Conservation (phyloP, 2,329 filamentous ascomycete genomes). For the Claviceps citrina region DNA sequence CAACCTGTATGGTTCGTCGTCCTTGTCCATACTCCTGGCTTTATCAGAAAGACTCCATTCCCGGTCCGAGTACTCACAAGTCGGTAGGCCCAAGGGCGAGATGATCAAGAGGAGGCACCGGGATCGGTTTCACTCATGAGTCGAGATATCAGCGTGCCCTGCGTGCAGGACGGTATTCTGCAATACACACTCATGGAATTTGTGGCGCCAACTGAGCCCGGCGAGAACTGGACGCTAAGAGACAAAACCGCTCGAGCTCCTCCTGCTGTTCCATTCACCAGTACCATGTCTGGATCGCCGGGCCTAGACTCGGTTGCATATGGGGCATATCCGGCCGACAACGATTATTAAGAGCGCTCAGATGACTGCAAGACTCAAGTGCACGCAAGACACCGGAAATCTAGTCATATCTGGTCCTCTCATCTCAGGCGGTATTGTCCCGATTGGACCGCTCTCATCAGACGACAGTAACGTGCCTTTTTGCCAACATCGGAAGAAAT, state of each 20-base stretch:
- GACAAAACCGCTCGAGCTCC: constrained; percentile 7
- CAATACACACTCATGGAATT: constrained; percentile 34
- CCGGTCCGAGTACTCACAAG: neutral
- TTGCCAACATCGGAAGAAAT: neutral
- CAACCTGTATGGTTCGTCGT: constrained; percentile 31
- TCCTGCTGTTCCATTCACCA: constrained; percentile 6
- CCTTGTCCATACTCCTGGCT: neutral
- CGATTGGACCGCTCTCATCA: neutral
- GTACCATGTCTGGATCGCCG: constrained; percentile 3
- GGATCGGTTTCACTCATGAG: constrained; percentile 16
- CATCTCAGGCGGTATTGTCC: neutral
- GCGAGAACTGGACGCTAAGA: constrained; percentile 24
- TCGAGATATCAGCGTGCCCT: constrained; percentile 30
- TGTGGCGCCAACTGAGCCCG: constrained; percentile 21
- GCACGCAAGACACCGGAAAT: constrained; percentile 2
- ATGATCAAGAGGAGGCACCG: constrained; percentile 22
- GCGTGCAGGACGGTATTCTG: constrained; percentile 28
- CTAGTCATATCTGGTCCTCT: neutral
- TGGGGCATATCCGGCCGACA: neutral
- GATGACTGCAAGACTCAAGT: constrained; percentile 3
- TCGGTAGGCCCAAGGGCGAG: constrained; percentile 33
- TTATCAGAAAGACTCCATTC: neutral
- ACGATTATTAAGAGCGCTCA: neutral
- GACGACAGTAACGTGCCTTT: neutral
- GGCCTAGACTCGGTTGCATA: constrained; percentile 2